Evolutionary conservation across 1,139 yeast genomes (phyloP), one percentile per base, ranked within the genome.

Genomic region (Blastobotrys illinoisensis): DNA sequence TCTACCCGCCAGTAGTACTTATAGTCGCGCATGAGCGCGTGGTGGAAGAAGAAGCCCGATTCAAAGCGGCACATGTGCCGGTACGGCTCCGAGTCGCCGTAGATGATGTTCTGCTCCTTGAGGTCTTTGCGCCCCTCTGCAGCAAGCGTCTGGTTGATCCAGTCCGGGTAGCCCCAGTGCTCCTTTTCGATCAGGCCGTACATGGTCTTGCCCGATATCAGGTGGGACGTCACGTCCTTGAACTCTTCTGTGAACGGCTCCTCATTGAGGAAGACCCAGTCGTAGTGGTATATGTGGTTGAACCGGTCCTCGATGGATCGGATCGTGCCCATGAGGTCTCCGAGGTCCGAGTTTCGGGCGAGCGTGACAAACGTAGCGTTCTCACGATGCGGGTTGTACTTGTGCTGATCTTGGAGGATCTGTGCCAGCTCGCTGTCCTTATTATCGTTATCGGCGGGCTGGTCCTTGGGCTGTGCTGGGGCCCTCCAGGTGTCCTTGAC

Each of bases 1-100:
- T 90, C 97, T 56, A 90, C 96, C 72, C 97, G 83, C 97, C 97
- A 90, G 75, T 88, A 90, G 74, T 83, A 89, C 61, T 85, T 88
- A 70, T 85, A 89, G 46, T 85, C 85, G 57, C 76, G 77, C 78
- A 88, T 73, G 50, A 86, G 69, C 49, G 81, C 83, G 65, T 88
- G 95, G 71, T 88, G 79, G 77, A 81, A 90, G 75, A 90, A 89
- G 72, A 89, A 88, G 0, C 97, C 97, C 40, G 93, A 84, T 70
- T 90, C 95, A 68, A 77, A 90, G 67, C 97, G 83, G 71, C 97
- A 90, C 97, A 90, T 90, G 72, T 85, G 88, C 62, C 91, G 77
- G 67, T 86, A 86, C 49, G 83, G 76, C 64, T 80, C 86, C 2
- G 80, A 76, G 48, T 77, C 88, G 0, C 86, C 93, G 66, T 86